phyloP scores from a whole-genome alignment of 768 basidiomycete genomes.

The Lepiota venenata region DNA sequence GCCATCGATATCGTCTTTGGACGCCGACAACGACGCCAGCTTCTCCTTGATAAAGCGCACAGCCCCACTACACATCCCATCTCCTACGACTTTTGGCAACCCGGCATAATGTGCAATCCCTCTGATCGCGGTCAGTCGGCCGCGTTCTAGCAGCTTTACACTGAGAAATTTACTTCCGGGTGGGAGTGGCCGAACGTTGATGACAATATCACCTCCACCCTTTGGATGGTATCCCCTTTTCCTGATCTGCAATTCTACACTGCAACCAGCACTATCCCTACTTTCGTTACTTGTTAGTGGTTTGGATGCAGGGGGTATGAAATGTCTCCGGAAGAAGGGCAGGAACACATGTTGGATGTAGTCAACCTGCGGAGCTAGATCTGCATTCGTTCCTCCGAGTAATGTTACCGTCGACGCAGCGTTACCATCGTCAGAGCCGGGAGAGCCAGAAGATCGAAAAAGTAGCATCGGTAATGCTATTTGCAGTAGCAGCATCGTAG shows the following conservation, averaged over 20 bases:
- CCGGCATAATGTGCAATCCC: slow-evolving; percentile 68
- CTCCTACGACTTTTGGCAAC: slow-evolving; percentile 53
- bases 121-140: slow-evolving; percentile 43
- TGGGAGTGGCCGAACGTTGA: slow-evolving; percentile 40
- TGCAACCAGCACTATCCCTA: not conserved
- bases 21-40: slow-evolving; percentile 26
- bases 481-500: slow-evolving; percentile 69
- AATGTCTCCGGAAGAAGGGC: slow-evolving; percentile 62
- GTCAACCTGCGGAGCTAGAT: slow-evolving; percentile 71
- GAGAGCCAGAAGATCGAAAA: slow-evolving; percentile 37
- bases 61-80: slow-evolving; percentile 57
- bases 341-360: slow-evolving; percentile 64
- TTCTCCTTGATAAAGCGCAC: slow-evolving; percentile 29
- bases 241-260: slow-evolving; percentile 42
- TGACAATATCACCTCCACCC: slow-evolving; percentile 62
- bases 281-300: not conserved
- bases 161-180: slow-evolving; percentile 32
- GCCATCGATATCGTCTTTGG: slow-evolving; percentile 13
- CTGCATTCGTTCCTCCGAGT: slow-evolving; percentile 71
- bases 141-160: slow-evolving; percentile 54
- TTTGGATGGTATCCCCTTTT: slow-evolving; percentile 71
- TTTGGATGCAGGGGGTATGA: slow-evolving; percentile 18
- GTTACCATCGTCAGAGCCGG: not conserved
- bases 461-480: slow-evolving; percentile 66
- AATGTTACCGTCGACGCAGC: slow-evolving; percentile 47